Conservation (phyloP, 495 filamentous ascomycete species). For the Glutinoglossum americanum region DNA sequence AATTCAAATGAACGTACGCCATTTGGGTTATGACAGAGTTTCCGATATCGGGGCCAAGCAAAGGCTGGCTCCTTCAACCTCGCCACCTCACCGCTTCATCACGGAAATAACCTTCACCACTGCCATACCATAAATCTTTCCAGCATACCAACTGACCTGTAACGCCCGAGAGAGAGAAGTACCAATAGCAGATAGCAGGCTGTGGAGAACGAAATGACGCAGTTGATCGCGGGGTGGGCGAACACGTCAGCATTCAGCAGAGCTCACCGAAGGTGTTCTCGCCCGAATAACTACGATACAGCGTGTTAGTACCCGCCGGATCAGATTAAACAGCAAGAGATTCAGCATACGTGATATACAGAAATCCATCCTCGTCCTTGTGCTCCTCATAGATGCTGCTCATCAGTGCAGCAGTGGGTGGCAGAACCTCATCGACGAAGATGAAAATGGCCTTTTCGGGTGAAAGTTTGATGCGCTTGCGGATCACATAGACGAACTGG, state of each 20-base stretch:
- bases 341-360: slow-evolving; percentile 43
- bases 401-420: slow-evolving; percentile 94
- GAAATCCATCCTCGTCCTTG: slow-evolving; percentile 31
- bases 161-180: background rate
- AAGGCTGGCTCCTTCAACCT: background rate
- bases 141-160: background rate
- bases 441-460: slow-evolving; percentile 99
- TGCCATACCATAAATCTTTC: background rate
- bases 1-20: background rate
- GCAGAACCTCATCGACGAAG: slow-evolving; percentile 97
- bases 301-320: slow-evolving; percentile 6
- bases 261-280: slow-evolving; percentile 85
- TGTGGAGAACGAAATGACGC: background rate
- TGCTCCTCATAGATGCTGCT: slow-evolving; percentile 86
- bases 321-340: background rate
- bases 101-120: background rate
- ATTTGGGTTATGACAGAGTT: background rate
- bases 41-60: background rate
- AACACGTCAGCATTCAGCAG: background rate
- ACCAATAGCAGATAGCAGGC: background rate
- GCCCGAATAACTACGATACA: slow-evolving; percentile 65
- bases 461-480: slow-evolving; percentile 98
- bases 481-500: slow-evolving; percentile 99
- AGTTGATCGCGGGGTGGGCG: background rate
- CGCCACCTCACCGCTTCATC: background rate